These are phyloP conservation scores for Ophiostoma quercus DNA, from an alignment of 2,329 filamentous ascomycete species.

Conservation along the genomic window DNA sequence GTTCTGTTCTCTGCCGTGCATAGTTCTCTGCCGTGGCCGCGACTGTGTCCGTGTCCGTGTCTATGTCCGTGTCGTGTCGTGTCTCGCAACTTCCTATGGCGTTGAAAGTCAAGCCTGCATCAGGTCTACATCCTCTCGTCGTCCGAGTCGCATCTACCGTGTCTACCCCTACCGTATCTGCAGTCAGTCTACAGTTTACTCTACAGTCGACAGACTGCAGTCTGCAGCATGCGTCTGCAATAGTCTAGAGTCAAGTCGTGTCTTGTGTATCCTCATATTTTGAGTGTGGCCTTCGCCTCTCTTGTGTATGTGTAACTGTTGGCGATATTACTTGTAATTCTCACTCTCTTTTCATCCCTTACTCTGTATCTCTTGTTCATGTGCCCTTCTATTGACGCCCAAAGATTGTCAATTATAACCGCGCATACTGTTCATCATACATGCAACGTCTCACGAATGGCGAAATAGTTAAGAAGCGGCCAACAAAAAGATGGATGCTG, in stretches of 20 bases:
- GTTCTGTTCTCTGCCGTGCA: conserved; percentile 1
- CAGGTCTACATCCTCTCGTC: background rate
- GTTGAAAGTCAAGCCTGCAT: no score
- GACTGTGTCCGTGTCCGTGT: background rate
- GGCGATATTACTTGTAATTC: background rate
- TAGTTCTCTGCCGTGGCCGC: background rate
- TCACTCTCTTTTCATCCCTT: background rate
- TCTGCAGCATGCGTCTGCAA: background rate
- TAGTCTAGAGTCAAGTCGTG: background rate
- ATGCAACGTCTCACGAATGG: background rate
- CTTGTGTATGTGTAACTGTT: conserved; percentile 12
- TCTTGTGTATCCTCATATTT: conserved; percentile 8
- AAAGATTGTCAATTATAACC: background rate
- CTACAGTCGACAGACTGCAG: background rate
- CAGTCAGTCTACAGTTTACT: background rate
- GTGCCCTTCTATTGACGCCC: background rate
- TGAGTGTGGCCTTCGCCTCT: conserved; percentile 20
- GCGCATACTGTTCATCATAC: background rate
- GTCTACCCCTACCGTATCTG: background rate
- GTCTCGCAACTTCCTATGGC: background rate
- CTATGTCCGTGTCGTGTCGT: background rate
- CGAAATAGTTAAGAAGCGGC: background rate
- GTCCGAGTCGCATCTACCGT: background rate
- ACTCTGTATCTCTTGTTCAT: background rate
- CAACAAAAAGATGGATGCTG: background rate